phyloP scores from a whole-genome alignment of 225 moss, liverwort and hornwort genomes.

The Anthoceros angustus region DNA sequence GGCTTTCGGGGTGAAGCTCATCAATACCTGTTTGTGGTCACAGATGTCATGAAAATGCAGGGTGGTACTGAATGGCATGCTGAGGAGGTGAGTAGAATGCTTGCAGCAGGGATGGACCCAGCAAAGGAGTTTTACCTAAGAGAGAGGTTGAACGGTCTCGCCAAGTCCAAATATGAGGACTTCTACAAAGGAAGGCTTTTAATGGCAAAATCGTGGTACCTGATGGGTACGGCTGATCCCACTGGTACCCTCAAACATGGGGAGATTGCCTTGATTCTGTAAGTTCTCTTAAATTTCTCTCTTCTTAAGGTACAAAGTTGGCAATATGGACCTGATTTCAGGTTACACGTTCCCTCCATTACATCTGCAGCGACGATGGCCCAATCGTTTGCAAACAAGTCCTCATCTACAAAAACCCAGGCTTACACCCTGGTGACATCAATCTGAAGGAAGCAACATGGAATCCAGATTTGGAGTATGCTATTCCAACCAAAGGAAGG shows the following conservation, averaged over 20 bases:
- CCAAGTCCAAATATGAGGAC: not conserved
- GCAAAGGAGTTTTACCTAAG: not conserved
- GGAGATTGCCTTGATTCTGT: not conserved
- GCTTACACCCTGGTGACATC: constrained; percentile 69
- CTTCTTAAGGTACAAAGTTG: not conserved
- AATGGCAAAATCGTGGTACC: not conserved
- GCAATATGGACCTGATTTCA: not conserved
- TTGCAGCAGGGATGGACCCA: constrained; percentile 4
- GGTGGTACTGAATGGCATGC: not conserved
- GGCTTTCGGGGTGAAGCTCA: not conserved
- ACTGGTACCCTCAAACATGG: not conserved
- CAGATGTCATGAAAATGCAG: not conserved
- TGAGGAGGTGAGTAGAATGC: not conserved
- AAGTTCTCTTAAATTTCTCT: not conserved
- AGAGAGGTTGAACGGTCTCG: not conserved
- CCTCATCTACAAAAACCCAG: constrained; percentile 53
- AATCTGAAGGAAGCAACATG: constrained; percentile 44
- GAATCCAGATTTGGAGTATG: constrained; percentile 29
- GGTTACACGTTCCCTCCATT: not conserved
- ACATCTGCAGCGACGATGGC: constrained; percentile 14
- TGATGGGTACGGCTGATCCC: not conserved
- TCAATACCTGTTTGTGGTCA: not conserved
- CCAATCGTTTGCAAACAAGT: constrained; percentile 29
- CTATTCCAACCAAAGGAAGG: constrained; percentile 22
- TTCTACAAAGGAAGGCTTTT: not conserved